Conservation (phyloP, 345 rosid genomes). For the Populus pruinosa region DNA sequence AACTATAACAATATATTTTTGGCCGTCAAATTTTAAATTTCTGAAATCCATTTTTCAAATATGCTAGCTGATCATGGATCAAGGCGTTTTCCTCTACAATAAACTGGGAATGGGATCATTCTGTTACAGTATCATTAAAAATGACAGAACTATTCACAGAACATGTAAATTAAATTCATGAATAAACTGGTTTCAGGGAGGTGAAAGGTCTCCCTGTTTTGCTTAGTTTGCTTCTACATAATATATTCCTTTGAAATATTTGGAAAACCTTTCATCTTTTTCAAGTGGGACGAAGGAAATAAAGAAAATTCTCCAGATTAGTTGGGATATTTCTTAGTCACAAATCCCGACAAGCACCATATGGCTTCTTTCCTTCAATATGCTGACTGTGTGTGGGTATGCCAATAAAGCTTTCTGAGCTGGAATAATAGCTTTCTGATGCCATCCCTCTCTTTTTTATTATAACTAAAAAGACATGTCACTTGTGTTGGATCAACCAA, state of each 20-base stretch:
- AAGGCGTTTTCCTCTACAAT: not conserved
- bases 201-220: not conserved
- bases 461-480: too few species aligned
- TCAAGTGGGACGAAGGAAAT: not conserved
- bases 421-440: slow-evolving; percentile 48
- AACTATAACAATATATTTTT: not conserved
- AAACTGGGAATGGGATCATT: not conserved
- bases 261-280: not conserved
- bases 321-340: slow-evolving; percentile 11
- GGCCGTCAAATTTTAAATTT: not conserved
- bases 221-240: not conserved
- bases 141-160: not conserved
- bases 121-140: not conserved
- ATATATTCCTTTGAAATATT: not conserved
- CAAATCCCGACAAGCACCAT: not conserved
- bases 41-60: not conserved
- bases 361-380: not conserved
- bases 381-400: slow-evolving; percentile 9
- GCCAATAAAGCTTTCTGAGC: slow-evolving; percentile 38
- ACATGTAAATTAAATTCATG: not conserved
- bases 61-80: not conserved
- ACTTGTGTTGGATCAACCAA: too few species aligned
- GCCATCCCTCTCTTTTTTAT: slow-evolving; percentile 3
- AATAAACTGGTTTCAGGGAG: not conserved
- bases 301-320: not conserved